Evolutionary conservation across 2,329 filamentous ascomycete species (phyloP).

Genomic region (Talaromyces marneffei): DNA sequence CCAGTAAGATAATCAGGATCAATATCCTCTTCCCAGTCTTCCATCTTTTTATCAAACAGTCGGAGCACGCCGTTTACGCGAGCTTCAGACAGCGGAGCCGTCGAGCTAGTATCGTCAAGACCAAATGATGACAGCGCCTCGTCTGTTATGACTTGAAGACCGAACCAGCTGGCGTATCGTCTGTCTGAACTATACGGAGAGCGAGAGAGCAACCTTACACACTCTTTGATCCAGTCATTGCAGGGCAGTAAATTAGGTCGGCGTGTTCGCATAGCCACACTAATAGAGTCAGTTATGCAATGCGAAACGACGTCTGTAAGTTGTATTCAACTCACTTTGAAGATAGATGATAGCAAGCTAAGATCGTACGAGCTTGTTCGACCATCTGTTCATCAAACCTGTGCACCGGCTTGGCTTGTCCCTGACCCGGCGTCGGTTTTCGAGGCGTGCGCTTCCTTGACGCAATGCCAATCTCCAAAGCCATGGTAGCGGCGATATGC

Average conservation of each 20-base stretch:
- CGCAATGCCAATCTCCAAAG: conserved; percentile 39
- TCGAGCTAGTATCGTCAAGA: conserved; percentile 31
- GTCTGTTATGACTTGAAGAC: conserved; percentile 30
- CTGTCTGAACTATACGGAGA: conserved; percentile 28
- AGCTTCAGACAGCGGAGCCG: conserved; percentile 27
- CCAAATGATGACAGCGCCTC: conserved; percentile 33
- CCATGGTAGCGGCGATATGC: conserved; percentile 49
- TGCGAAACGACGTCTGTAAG: too few species aligned
- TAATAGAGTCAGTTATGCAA: conserved; percentile 14
- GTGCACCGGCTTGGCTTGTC: conserved; percentile 5
- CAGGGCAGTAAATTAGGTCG: conserved; percentile 31
- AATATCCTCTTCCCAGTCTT: conserved; percentile 27
- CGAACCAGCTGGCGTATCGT: conserved; percentile 31
- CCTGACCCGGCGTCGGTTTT: conserved; percentile 16
- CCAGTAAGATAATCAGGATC: conserved; percentile 26
- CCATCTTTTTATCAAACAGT: conserved; percentile 33
- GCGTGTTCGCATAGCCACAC: conserved; percentile 34
- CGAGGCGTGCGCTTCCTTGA: conserved; percentile 26
- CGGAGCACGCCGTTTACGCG: conserved; percentile 30
- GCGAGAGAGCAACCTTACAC: conserved; percentile 25
- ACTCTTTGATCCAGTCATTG: conserved; percentile 34
- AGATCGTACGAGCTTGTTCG: conserved; percentile 29
- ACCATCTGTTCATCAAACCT: conserved; percentile 27
- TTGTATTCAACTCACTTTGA: conserved; percentile 27
- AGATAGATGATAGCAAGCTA: conserved; percentile 31